phyloP scores from a whole-genome alignment of 257 asterid species.

The Salvia rosmarinus region DNA sequence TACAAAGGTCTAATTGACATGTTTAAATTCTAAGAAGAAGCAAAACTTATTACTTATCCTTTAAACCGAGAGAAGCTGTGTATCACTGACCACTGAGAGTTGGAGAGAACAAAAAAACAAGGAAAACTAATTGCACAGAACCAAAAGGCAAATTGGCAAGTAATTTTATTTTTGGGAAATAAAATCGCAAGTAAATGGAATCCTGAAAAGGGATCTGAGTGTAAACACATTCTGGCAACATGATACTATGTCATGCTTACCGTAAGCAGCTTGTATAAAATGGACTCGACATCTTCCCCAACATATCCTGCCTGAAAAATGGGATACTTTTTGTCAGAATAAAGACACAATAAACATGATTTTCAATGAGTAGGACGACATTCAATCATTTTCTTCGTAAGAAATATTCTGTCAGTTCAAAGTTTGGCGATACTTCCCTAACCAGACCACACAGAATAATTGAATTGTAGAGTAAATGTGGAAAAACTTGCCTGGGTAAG shows the following conservation, averaged over 20 bases:
- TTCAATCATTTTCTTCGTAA: neutral
- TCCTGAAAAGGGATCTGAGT: constrained; percentile 8
- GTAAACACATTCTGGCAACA: neutral
- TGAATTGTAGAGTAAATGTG: constrained; percentile 6
- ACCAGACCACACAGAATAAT: constrained; percentile 9
- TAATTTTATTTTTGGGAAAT: neutral
- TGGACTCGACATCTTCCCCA: constrained; percentile 99
- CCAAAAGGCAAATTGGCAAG: neutral
- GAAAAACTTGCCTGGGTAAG: constrained; percentile 86
- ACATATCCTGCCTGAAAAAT: constrained; percentile 95
- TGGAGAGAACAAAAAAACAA: neutral
- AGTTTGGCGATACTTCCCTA: neutral
- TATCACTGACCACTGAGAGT: neutral
- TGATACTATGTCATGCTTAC: constrained; percentile 44
- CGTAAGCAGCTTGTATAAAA: constrained; percentile 87
- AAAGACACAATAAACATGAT: constrained; percentile 8
- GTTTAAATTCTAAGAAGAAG: neutral
- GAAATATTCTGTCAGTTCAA: constrained; percentile 5
- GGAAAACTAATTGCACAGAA: constrained; percentile 15
- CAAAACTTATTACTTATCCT: neutral
- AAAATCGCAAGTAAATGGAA: constrained; percentile 5
- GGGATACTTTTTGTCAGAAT: constrained; percentile 23
- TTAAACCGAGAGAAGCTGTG: constrained; percentile 3
- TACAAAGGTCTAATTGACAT: neutral
- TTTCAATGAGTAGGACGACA: constrained; percentile 12